Percentiles rank a stretch among this genome's conserved stretches.
Evolutionary conservation across 495 filamentous ascomycete genomes (phyloP).

Genomic region (Lasiosphaeris hirsuta): DNA sequence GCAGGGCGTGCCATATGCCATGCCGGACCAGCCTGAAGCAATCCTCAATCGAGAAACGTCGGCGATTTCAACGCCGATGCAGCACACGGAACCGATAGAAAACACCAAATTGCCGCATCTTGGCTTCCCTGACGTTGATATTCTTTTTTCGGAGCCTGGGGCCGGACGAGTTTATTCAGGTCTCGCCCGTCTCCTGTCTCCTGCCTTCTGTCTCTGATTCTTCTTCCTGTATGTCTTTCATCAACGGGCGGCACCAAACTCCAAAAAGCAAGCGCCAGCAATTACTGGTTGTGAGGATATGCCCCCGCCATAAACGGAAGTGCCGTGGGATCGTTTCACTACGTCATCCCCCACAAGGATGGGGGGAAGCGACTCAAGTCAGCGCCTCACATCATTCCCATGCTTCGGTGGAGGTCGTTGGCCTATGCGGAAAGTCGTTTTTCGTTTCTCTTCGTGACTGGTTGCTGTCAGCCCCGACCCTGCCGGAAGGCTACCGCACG

Average conservation of each 20-base stretch:
- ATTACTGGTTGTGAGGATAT: background rate
- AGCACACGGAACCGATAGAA: too few relatives aligned
- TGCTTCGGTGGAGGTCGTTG: background rate
- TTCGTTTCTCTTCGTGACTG: background rate
- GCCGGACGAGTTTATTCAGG: too few relatives aligned
- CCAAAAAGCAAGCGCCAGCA: background rate
- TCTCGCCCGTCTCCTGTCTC: background rate
- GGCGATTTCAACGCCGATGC: too few relatives aligned
- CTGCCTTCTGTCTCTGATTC: background rate
- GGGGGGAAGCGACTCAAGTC: constrained; percentile 14
- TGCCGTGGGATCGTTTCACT: constrained; percentile 23
- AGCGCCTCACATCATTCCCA: constrained; percentile 13
- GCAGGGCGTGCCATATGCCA: too few relatives aligned
- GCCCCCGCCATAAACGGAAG: constrained; percentile 23
- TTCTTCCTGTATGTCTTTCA: background rate
- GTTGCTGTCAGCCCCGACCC: too few relatives aligned
- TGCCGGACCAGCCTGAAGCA: too few relatives aligned
- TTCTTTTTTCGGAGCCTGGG: too few relatives aligned
- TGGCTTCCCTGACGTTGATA: too few relatives aligned
- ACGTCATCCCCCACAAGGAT: constrained; percentile 23
- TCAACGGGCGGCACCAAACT: background rate
- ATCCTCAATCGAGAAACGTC: too few relatives aligned
- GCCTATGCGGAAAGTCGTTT: background rate
- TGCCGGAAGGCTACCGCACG: too few relatives aligned
- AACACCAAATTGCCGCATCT: too few relatives aligned